These are phyloP conservation scores for Aspergillus persii DNA, from an alignment of 2,329 filamentous ascomycete genomes.

Conservation along the genomic window DNA sequence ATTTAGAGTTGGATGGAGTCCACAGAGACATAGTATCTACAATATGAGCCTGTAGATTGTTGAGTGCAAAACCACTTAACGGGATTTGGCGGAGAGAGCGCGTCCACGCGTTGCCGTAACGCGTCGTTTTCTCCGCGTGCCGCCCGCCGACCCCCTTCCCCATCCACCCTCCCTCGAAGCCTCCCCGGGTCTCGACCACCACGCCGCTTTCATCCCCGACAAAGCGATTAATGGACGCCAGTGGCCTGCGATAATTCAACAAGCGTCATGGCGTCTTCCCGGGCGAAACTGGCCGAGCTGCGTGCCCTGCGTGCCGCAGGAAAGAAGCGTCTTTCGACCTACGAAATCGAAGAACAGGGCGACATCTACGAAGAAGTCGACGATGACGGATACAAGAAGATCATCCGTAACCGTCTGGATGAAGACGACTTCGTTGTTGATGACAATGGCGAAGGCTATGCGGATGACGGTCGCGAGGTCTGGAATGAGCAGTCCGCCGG, in stretches of 20 bases:
- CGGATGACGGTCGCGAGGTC: slow-evolving; percentile 90
- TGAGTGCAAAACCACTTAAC: slow-evolving; percentile 20
- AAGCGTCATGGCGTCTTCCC: slow-evolving; percentile 32
- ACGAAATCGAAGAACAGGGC: slow-evolving; percentile 79
- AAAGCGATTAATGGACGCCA: slow-evolving; percentile 5
- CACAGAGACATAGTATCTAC: too few relatives aligned
- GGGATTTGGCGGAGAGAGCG: slow-evolving; percentile 20
- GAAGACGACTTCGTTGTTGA: slow-evolving; percentile 98
- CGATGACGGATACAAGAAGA: slow-evolving; percentile 95
- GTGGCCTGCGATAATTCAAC: not conserved
- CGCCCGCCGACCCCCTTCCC: not conserved
- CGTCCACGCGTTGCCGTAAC: slow-evolving; percentile 23
- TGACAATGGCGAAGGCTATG: slow-evolving; percentile 95
- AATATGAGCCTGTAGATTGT: too few relatives aligned
- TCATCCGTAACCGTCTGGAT: slow-evolving; percentile 83
- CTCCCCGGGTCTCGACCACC: slow-evolving; percentile 3
- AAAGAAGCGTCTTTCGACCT: slow-evolving; percentile 85
- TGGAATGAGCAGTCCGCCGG: slow-evolving; percentile 70
- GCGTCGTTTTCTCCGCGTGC: slow-evolving; percentile 19
- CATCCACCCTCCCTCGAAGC: slow-evolving; percentile 6
- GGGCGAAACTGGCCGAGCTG: slow-evolving; percentile 63
- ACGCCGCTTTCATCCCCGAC: not conserved
- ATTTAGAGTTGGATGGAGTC: too few relatives aligned
- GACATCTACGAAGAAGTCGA: slow-evolving; percentile 94
- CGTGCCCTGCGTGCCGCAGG: slow-evolving; percentile 80